Percentiles rank a stretch among this genome's conserved stretches.
Evolutionary conservation across 2,329 filamentous ascomycete species (phyloP).

Genomic region (Diatrype stigma): DNA sequence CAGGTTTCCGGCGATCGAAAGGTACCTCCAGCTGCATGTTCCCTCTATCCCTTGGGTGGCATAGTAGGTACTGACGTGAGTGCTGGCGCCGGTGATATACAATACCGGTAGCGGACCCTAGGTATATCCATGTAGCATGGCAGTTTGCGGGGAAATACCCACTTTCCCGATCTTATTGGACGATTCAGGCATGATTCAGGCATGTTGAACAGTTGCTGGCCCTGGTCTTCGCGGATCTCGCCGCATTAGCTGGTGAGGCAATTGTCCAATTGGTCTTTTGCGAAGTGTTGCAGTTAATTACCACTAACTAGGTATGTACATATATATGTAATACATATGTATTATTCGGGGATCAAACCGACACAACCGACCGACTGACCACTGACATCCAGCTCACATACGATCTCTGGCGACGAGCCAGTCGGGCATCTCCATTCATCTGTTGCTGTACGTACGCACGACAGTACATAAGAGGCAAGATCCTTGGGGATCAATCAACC

Average conservation of each 20-base stretch:
- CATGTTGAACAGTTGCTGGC: no score
- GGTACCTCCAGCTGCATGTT: neutral
- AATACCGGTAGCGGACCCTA: neutral
- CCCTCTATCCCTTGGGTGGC: neutral
- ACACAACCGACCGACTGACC: no score
- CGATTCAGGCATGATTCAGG: neutral
- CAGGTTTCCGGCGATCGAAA: neutral
- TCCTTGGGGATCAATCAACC: neutral
- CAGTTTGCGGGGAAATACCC: neutral
- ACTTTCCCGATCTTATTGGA: neutral
- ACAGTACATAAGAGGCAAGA: neutral
- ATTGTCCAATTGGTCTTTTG: neutral
- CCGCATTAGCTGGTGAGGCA: neutral
- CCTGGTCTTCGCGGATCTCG: neutral
- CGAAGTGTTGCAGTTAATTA: neutral
- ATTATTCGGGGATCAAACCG: no score
- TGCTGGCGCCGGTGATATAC: no score
- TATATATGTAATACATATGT: no score
- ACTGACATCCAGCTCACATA: no score
- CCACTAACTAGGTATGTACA: no score
- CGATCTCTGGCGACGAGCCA: no score
- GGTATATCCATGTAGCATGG: neutral
- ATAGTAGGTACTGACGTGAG: neutral
- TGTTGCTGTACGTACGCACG: no score
- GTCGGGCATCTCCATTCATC: no score